These are phyloP conservation scores for Russula sp. DNA, from an alignment of 768 basidiomycete genomes.

Conservation along the genomic window DNA sequence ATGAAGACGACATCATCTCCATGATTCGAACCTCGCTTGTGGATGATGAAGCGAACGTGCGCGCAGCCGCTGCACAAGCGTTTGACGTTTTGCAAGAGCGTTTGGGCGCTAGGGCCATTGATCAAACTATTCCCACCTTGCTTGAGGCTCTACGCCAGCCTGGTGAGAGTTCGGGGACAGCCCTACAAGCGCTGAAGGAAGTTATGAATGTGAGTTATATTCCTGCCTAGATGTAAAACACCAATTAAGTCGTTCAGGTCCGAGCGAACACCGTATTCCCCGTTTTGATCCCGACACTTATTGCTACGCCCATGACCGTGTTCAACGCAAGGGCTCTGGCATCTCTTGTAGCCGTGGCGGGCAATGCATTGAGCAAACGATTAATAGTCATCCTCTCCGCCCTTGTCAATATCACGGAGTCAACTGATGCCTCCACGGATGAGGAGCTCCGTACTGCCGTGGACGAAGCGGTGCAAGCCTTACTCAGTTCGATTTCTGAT, in stretches of 20 bases:
- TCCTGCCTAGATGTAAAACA: neutral
- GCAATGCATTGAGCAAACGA: constrained; percentile 79
- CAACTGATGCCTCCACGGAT: constrained; percentile 41
- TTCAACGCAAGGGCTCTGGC: constrained; percentile 93
- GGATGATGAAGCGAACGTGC: constrained; percentile 79
- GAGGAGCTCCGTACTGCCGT: constrained; percentile 67
- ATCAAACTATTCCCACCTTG: constrained; percentile 92
- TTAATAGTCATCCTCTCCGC: constrained; percentile 72
- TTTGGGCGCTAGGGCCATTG: constrained; percentile 86
- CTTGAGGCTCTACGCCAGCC: constrained; percentile 90
- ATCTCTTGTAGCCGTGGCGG: constrained; percentile 90
- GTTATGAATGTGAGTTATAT: constrained; percentile 74
- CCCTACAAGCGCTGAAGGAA: constrained; percentile 85
- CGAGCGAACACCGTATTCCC: constrained; percentile 96
- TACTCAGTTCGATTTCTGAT: constrained; percentile 76
- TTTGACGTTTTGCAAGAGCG: constrained; percentile 92
- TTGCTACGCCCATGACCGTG: constrained; percentile 81
- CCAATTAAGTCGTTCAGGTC: constrained; percentile 43
- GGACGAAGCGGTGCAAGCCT: constrained; percentile 63
- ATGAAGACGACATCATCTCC: constrained; percentile 82
- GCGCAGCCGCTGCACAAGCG: constrained; percentile 80
- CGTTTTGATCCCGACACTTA: constrained; percentile 89
- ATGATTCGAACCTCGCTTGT: constrained; percentile 82
- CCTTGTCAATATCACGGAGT: constrained; percentile 71
- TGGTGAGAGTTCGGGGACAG: constrained; percentile 91